A percentile compares a stretch with the other conserved stretches of the same genome.
phyloP scores from a whole-genome alignment of 176 grass and related monocot species.

The Oryza meyeriana region DNA sequence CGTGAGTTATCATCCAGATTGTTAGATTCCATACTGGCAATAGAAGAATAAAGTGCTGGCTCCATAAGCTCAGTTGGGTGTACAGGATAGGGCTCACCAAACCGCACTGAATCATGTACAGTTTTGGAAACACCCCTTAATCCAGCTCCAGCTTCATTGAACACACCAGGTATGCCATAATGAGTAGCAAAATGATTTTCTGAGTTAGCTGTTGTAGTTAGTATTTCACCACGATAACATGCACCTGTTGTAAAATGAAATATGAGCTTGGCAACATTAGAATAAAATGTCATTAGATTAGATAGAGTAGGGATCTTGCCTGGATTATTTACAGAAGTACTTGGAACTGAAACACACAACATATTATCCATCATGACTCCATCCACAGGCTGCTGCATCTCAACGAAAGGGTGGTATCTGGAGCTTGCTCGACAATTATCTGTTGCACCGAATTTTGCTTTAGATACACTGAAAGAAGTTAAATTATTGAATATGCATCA shows the following conservation, averaged over 20 bases:
- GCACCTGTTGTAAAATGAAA: slow-evolving; percentile 34
- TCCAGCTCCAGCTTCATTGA: slow-evolving; percentile 55
- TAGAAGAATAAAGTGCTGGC: slow-evolving; percentile 51
- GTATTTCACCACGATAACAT: slow-evolving; percentile 66
- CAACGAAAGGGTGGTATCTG: slow-evolving; percentile 95
- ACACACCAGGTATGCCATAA: slow-evolving; percentile 49
- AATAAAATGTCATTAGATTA: slow-evolving; percentile 5
- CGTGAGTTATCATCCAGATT: slow-evolving; percentile 43
- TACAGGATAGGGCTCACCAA: slow-evolving; percentile 48
- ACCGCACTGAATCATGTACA: slow-evolving; percentile 51
- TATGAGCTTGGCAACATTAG: slow-evolving; percentile 17
- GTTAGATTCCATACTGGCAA: slow-evolving; percentile 41
- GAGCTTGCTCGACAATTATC: slow-evolving; percentile 88
- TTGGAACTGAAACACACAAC: slow-evolving; percentile 38
- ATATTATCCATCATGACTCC: slow-evolving; percentile 62
- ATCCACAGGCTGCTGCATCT: slow-evolving; percentile 96
- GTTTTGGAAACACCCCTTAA: slow-evolving; percentile 44
- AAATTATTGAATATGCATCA: slow-evolving; percentile 58
- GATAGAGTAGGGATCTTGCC: slow-evolving; percentile 50
- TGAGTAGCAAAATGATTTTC: slow-evolving; percentile 51
- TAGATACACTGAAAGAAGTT: slow-evolving; percentile 83
- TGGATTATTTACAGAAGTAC: slow-evolving; percentile 61
- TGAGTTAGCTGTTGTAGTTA: slow-evolving; percentile 43
- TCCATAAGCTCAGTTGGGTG: slow-evolving; percentile 38
- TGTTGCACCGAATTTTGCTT: slow-evolving; percentile 89